phyloP scores from a whole-genome alignment of 179 eudicot species.

The Patellifolia procumbens region DNA sequence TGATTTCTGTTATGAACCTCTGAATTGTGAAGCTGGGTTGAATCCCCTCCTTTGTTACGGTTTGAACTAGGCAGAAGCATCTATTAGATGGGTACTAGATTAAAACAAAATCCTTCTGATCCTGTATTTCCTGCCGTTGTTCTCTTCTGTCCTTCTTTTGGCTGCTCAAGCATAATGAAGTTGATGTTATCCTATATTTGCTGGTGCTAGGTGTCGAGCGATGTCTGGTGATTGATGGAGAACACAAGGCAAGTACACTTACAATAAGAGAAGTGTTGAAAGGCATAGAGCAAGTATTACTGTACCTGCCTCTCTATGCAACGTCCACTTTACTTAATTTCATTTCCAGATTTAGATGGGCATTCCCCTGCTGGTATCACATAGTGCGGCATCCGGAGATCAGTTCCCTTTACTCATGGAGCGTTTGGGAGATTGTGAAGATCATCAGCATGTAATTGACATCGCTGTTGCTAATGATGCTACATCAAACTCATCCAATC shows the following conservation, averaged over 20 bases:
- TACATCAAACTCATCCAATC: conserved; percentile 41
- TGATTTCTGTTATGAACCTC: too few relatives aligned
- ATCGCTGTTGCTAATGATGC: conserved; percentile 24
- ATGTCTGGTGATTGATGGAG: conserved; percentile 18
- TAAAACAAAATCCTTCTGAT: background rate
- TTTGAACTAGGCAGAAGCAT: background rate
- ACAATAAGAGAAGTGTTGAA: background rate
- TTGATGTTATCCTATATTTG: conserved; percentile 15
- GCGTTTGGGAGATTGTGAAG: conserved; percentile 16
- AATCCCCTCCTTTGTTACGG: too few relatives aligned
- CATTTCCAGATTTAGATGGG: conserved; percentile 36
- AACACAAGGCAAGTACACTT: background rate
- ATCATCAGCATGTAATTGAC: conserved; percentile 34
- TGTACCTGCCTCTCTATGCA: conserved; percentile 25
- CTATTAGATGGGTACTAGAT: conserved; percentile 2
- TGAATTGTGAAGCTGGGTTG: background rate
- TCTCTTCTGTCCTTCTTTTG: background rate
- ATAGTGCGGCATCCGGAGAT: conserved; percentile 27
- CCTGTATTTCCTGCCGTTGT: background rate
- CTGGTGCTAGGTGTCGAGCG: conserved; percentile 18
- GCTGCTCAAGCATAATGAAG: conserved; percentile 12
- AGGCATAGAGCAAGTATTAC: conserved; percentile 14
- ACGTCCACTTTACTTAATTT: conserved; percentile 12
- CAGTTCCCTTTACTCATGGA: conserved; percentile 41
- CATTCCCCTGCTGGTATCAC: conserved; percentile 37